Base-by-base conservation (phyloP, 805 yeast species). In the Spathaspora girioi region DNA sequence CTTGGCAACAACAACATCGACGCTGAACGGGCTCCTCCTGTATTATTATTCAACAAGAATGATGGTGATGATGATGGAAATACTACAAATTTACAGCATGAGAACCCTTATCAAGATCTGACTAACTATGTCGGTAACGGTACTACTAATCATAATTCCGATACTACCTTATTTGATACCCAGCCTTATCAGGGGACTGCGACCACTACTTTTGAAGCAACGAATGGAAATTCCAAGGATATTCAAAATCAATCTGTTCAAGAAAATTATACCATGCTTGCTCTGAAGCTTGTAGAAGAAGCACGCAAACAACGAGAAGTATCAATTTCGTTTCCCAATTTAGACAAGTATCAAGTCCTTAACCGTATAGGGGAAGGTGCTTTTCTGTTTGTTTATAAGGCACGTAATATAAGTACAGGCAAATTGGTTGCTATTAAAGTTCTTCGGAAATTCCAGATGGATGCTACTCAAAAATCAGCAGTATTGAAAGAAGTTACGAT, bases 401-500 rank as follows among this genome's bases (percentile, higher is more conserved):
- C 89, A 4, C 54, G 59, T 31, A 74, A 80, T 58, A 46, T 63
- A 5, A 55, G 58, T 1, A 64, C 78, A 0, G 69, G 68, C 7
- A 66, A 72, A 46, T 52, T 54, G 5, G 85, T 81, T 45, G 86
- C 86, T 12, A 70, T 81, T 52, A 81, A 81, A 61, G 74, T 81
- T 43, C 86, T 91, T 54, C 79, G 86, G 54, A 89, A 89, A 66
- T 78, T 79, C 54, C 85, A 83, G 57, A 73, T 88, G 73, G 86
- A 86, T 60, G 67, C 70, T 44, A 73, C 78, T 46, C 89, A 83
- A 62, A 75, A 79, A 56, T 83, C 80, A 49, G 84, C 89, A 19
- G 96, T 89, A 2, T 69, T 84, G 54, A 89, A 89, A 60, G 97
- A 91, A 65, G 89, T 89, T 11, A 78, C 84, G 12, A 83, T 91